Evolutionary conservation across 2,329 filamentous ascomycete species (phyloP).

Genomic region (Alternaria burnsii): DNA sequence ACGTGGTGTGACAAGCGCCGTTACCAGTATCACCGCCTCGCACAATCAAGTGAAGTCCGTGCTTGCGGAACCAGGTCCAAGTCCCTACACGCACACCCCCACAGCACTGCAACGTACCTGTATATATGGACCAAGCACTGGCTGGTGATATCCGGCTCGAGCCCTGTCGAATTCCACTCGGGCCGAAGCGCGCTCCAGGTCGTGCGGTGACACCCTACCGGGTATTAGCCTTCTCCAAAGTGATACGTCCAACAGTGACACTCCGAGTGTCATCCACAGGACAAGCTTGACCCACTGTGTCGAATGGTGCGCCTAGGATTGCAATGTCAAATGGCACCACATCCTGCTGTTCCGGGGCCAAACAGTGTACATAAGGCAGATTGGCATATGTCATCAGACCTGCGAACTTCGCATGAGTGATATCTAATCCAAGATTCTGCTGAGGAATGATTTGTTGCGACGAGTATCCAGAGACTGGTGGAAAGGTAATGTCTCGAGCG

Average conservation of each 20-base stretch:
- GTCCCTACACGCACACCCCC: not conserved
- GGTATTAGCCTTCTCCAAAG: conserved; percentile 11
- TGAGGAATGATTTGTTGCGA: conserved; percentile 45
- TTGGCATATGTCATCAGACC: conserved; percentile 60
- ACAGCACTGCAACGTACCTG: conserved; percentile 45
- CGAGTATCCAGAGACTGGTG: conserved; percentile 47
- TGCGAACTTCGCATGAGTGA: conserved; percentile 47
- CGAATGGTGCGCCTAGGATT: conserved; percentile 59
- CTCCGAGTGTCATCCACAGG: not conserved
- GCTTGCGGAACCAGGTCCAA: not conserved
- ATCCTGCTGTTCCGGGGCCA: conserved; percentile 46
- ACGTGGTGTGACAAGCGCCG: not conserved
- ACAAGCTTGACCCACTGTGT: conserved; percentile 51
- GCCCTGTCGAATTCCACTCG: conserved; percentile 60
- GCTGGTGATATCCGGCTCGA: conserved; percentile 58
- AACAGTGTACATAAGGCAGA: conserved; percentile 59
- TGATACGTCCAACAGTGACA: not conserved
- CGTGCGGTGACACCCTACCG: conserved; percentile 59
- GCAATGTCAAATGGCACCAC: conserved; percentile 59
- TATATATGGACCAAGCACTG: conserved; percentile 59
- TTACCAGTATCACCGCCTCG: not conserved
- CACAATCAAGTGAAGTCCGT: not conserved
- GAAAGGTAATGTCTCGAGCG: conserved; percentile 56
- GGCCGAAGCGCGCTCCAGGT: conserved; percentile 63
- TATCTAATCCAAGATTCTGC: conserved; percentile 32